Conservation (phyloP, 441 rosid genomes). For the Populus hybrid region DNA sequence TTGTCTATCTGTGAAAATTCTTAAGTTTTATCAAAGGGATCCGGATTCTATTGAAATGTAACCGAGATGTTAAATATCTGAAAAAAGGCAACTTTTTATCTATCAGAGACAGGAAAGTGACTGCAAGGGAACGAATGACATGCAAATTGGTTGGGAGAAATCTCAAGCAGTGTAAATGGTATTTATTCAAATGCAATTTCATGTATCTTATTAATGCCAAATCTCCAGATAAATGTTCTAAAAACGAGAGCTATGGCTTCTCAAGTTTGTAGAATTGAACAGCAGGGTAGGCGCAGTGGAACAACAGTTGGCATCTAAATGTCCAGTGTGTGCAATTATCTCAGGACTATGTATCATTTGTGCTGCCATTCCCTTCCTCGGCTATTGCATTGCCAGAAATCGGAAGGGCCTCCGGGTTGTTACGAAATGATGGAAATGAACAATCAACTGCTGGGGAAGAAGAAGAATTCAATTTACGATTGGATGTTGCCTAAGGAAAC, state of each 20-base stretch:
- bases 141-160: not conserved
- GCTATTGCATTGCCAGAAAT: no score
- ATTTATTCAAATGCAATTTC: not conserved
- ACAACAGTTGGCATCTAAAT: not conserved
- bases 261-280: not conserved
- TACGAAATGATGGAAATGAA: no score
- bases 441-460: no score
- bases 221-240: no score
- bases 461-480: no score
- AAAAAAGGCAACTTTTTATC: not conserved
- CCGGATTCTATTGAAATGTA: not conserved
- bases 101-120: not conserved
- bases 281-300: not conserved
- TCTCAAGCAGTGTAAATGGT: not conserved
- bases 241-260: no score
- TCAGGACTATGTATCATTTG: no score
- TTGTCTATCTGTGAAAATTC: constrained; percentile 3
- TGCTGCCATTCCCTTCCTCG: no score
- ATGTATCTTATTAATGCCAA: not conserved
- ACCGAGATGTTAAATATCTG: not conserved
- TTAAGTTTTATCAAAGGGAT: not conserved
- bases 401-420: no score
- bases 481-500: no score
- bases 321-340: no score
- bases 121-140: not conserved